phyloP scores from a whole-genome alignment of 768 basidiomycete species.

The Leccinum ochraceum region DNA sequence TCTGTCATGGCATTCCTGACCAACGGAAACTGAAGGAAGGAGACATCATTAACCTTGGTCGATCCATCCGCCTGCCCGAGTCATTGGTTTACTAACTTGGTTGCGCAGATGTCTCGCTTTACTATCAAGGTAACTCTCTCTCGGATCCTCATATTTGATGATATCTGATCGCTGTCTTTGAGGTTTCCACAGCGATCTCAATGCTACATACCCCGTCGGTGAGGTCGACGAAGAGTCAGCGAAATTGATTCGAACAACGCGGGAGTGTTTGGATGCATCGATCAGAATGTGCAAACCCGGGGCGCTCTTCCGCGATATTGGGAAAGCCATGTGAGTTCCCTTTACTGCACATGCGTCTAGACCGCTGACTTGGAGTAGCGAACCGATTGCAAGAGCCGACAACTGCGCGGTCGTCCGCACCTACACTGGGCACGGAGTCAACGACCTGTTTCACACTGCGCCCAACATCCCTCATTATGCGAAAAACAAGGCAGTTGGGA shows the following conservation, averaged over 20 bases:
- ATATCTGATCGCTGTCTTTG: neutral
- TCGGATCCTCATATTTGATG: conserved; percentile 2
- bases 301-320: conserved; percentile 83
- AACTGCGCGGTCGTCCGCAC: conserved; percentile 90
- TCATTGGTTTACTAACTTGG: conserved; percentile 19
- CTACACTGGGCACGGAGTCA: conserved; percentile 91
- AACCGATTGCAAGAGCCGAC: conserved; percentile 79
- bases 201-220: conserved; percentile 91
- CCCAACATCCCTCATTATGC: conserved; percentile 96
- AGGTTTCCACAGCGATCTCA: conserved; percentile 93
- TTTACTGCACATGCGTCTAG: conserved; percentile 12
- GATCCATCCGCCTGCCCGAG: conserved; percentile 21
- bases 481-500: conserved; percentile 89
- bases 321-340: conserved; percentile 72
- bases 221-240: conserved; percentile 79
- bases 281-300: conserved; percentile 96
- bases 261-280: conserved; percentile 82
- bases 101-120: conserved; percentile 71
- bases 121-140: conserved; percentile 61
- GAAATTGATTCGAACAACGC: conserved; percentile 80
- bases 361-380: conserved; percentile 45
- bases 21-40: conserved; percentile 81
- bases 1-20: conserved; percentile 98
- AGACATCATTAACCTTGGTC: conserved; percentile 95
- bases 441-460: conserved; percentile 78